Conservation (phyloP, 768 basidiomycete genomes). For the Coprinopsis strossmayeri region DNA sequence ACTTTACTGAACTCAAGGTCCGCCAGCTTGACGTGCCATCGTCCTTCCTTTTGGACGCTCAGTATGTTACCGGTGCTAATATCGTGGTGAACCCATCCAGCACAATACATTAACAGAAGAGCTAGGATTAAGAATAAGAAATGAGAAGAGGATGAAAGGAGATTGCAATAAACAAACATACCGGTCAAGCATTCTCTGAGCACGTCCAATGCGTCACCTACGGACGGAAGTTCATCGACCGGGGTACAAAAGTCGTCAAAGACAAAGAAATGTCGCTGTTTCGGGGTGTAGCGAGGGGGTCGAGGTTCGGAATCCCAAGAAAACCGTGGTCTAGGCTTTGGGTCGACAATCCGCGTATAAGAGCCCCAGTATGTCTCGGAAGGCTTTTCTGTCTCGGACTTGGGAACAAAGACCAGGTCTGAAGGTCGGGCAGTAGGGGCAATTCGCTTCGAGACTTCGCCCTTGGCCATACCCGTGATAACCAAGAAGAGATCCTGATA, state of each 20-base stretch:
- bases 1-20: constrained; percentile 1
- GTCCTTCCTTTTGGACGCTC: neutral
- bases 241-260: neutral
- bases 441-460: neutral
- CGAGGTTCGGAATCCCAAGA: neutral
- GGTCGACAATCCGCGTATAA: neutral
- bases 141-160: neutral
- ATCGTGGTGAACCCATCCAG: neutral
- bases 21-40: neutral
- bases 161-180: neutral
- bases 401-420: too few species aligned
- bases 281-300: neutral
- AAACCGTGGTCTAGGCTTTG: neutral
- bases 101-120: neutral
- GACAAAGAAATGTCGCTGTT: neutral
- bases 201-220: neutral
- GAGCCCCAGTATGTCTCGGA: too few species aligned
- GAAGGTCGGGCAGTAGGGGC: neutral
- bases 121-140: neutral
- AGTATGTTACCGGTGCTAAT: constrained; percentile 1
- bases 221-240: neutral
- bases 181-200: neutral
- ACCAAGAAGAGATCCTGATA: neutral
- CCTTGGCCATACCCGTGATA: too few species aligned
- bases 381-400: too few species aligned